Evolutionary conservation across 176 grass and related monocot genomes (phyloP), one percentile per base, ranked within the genome.

Genomic region (Elymus sibiricus): DNA sequence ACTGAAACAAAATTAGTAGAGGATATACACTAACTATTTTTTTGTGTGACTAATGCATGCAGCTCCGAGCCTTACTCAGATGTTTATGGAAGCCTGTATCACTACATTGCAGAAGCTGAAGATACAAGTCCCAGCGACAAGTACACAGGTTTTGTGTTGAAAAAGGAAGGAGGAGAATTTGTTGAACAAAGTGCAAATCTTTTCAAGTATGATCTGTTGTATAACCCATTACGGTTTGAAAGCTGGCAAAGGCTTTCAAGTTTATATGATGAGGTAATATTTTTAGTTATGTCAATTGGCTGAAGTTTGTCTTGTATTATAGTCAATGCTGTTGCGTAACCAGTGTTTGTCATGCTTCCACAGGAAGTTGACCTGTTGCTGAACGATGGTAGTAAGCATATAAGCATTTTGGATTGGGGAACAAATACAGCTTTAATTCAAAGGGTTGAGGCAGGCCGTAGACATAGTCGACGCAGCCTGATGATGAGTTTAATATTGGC

Each of bases 131-230:
- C 97, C 87, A 94, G 84, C 19, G 97, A 98, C 84, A 98, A 98
- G 80, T 89, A 98, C 82, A 42, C 96, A 22, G 96, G 96, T 21
- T 98, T 98, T 92, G 94, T 98, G 44, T 88, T 98, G 83, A 95
- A 98, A 94, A 98, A 92, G 79, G 97, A 98, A 92, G 96, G 96
- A 29, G 96, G 94, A 86, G 97, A 95, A 75, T 98, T 95, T 85
- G 90, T 98, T 27, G 91, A 95, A 79, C 97, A 98, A 78, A 95
- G 89, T 82, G 90, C 94, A 63, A 98, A 94, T 85, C 79, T 98
- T 81, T 95, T 98, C 81, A 98, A 98, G 81, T 95, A 95, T 80
- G 97, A 98, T 83, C 89, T 98, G 61, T 82, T 98, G 76, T 98
- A 95, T 85, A 98, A 98, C 75, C 93, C 90, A 3, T 76, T 91